These are phyloP conservation scores for Sphaerulina vaccinii DNA, from an alignment of 2,329 filamentous ascomycete species.

Conservation along the genomic window DNA sequence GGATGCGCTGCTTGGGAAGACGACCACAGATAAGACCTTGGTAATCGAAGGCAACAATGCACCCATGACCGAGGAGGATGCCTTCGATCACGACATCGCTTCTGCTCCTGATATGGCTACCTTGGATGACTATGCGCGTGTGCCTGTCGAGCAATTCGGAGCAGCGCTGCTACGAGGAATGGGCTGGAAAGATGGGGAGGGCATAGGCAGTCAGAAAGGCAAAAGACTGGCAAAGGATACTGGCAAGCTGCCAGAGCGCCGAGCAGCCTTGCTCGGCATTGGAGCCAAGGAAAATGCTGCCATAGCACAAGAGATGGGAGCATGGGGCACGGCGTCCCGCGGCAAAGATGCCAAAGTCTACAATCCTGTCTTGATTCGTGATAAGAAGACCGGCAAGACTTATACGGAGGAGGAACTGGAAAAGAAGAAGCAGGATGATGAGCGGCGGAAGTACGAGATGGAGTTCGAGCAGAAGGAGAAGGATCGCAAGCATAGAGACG, in stretches of 20 bases:
- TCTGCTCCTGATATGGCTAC: slow-evolving; percentile 72
- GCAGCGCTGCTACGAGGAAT: slow-evolving; percentile 86
- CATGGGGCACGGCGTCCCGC: slow-evolving; percentile 68
- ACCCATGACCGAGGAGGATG: slow-evolving; percentile 36
- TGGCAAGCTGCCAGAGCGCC: slow-evolving; percentile 63
- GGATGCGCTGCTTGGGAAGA: slow-evolving; percentile 46
- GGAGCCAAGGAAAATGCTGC: slow-evolving; percentile 76
- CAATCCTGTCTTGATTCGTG: slow-evolving; percentile 61
- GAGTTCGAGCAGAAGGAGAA: slow-evolving; percentile 44
- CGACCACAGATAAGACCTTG: slow-evolving; percentile 36
- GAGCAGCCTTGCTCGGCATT: slow-evolving; percentile 80
- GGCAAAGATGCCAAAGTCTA: slow-evolving; percentile 59
- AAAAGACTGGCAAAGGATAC: slow-evolving; percentile 45
- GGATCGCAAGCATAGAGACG: slow-evolving; percentile 26
- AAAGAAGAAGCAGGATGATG: slow-evolving; percentile 43
- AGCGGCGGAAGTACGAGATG: slow-evolving; percentile 48
- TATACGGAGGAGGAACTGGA: slow-evolving; percentile 63
- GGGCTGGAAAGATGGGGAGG: slow-evolving; percentile 80
- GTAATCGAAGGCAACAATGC: slow-evolving; percentile 39
- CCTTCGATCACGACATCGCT: slow-evolving; percentile 58
- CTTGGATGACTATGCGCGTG: slow-evolving; percentile 79
- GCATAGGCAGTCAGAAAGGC: slow-evolving; percentile 54
- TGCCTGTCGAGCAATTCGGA: slow-evolving; percentile 93
- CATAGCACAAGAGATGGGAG: slow-evolving; percentile 68
- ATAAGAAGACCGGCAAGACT: slow-evolving; percentile 61